These are phyloP conservation scores for Aspergillus steynii DNA, from an alignment of 495 filamentous ascomycete genomes.

Conservation along the genomic window DNA sequence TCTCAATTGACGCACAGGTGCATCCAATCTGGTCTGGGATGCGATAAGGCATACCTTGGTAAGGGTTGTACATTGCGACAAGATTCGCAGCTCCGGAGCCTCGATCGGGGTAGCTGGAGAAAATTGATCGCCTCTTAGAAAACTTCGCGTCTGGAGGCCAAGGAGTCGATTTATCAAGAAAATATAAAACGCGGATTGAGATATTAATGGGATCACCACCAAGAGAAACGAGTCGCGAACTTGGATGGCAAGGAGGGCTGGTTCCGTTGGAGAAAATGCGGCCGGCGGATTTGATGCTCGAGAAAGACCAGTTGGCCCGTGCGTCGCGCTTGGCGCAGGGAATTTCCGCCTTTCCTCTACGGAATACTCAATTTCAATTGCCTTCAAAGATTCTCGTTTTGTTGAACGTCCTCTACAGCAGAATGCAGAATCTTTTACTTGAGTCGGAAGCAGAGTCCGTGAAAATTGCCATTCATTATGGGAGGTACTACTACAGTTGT, in stretches of 20 bases:
- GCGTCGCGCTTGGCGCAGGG: background rate
- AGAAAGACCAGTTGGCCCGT: slow-evolving; percentile 7
- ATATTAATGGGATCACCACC: background rate
- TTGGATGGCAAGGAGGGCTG: background rate
- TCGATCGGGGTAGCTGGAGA: background rate
- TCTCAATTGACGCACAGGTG: background rate
- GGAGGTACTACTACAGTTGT: too few species aligned
- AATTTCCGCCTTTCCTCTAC: background rate
- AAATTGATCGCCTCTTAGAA: background rate
- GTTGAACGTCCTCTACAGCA: too few species aligned
- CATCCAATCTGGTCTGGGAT: background rate
- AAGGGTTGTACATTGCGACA: slow-evolving; percentile 70
- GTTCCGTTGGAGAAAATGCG: slow-evolving; percentile 5
- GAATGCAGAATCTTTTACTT: too few species aligned
- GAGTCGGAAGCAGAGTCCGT: too few species aligned
- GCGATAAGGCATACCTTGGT: slow-evolving; percentile 56
- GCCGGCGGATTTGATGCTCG: slow-evolving; percentile 5
- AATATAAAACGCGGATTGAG: background rate
- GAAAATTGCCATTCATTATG: too few species aligned
- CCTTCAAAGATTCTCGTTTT: too few species aligned
- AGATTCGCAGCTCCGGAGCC: slow-evolving; percentile 17
- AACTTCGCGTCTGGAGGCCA: background rate
- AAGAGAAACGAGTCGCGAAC: background rate
- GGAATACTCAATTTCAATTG: too few species aligned
- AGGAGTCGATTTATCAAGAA: too few species aligned